Percentiles rank a stretch among this genome's conserved stretches.
Conservation (phyloP, 176 grass and related monocot species). For the Juncus effusus region DNA sequence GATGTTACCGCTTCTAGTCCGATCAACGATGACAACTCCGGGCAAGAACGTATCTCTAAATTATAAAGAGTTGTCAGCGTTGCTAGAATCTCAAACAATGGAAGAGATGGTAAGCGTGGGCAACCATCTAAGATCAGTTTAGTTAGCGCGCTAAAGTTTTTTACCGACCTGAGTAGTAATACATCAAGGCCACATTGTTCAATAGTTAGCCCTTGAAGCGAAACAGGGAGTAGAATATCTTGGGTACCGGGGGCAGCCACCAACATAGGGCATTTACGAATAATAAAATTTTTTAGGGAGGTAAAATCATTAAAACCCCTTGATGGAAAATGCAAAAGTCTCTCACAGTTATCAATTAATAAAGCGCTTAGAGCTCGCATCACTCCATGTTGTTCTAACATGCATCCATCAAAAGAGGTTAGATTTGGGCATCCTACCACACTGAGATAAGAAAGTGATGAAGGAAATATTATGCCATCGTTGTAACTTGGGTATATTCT, state of each 20-base stretch:
- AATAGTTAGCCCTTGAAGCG: neutral
- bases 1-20: slow-evolving; percentile 24
- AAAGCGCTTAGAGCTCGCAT: slow-evolving; percentile 5
- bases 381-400: neutral
- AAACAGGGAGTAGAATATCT: neutral
- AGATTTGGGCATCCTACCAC: too few relatives aligned
- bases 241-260: neutral
- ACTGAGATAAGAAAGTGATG: too few relatives aligned
- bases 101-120: neutral
- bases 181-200: neutral
- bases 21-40: slow-evolving; percentile 31
- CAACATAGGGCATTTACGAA: slow-evolving; percentile 8
- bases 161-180: neutral
- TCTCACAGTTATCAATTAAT: neutral
- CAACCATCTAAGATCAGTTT: neutral
- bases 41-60: slow-evolving; percentile 14
- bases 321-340: slow-evolving; percentile 5
- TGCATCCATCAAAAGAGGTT: neutral
- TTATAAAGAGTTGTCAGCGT: slow-evolving; percentile 28
- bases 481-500: too few relatives aligned
- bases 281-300: slow-evolving; percentile 4
- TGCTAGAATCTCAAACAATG: slow-evolving; percentile 13
- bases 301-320: slow-evolving; percentile 17
- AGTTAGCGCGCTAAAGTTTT: slow-evolving; percentile 16
- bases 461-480: too few relatives aligned